Evolutionary conservation across 768 basidiomycete genomes (phyloP).

Genomic region (Boletus rex-veris): DNA sequence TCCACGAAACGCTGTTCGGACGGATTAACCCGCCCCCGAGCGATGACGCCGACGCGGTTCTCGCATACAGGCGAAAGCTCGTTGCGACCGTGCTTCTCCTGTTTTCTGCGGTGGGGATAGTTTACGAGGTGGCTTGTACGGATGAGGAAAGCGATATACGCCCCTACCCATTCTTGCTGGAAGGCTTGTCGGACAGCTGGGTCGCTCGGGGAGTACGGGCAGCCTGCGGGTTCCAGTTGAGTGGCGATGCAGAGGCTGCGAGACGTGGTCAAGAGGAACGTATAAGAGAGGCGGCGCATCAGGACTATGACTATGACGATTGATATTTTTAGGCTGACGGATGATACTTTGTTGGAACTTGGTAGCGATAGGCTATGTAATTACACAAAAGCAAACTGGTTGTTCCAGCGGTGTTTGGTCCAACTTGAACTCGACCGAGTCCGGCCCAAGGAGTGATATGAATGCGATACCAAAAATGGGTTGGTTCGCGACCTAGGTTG

Average conservation of each 20-base stretch:
- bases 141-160: conserved; percentile 3
- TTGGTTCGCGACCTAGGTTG: conserved; percentile 31
- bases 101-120: conserved; percentile 6
- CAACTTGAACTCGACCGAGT: too few relatives aligned
- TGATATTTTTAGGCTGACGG: too few relatives aligned
- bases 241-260: neutral
- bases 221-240: conserved; percentile 12
- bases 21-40: neutral
- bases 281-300: too few relatives aligned
- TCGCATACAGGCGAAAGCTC: conserved; percentile 2
- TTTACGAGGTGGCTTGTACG: conserved; percentile 8
- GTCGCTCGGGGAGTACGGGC: conserved; percentile 10
- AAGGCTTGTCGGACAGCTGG: conserved; percentile 11
- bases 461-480: conserved; percentile 12
- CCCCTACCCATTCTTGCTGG: neutral
- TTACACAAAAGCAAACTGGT: too few relatives aligned
- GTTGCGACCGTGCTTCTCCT: conserved; percentile 4
- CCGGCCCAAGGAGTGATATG: neutral
- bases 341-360: too few relatives aligned
- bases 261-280: too few relatives aligned
- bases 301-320: too few relatives aligned
- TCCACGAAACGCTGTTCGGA: conserved; percentile 6
- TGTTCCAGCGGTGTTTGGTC: too few relatives aligned
- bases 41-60: neutral
- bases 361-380: too few relatives aligned